Conservation (phyloP, 1,284 basidiomycete species). For the Microstroma glucosiphilum region DNA sequence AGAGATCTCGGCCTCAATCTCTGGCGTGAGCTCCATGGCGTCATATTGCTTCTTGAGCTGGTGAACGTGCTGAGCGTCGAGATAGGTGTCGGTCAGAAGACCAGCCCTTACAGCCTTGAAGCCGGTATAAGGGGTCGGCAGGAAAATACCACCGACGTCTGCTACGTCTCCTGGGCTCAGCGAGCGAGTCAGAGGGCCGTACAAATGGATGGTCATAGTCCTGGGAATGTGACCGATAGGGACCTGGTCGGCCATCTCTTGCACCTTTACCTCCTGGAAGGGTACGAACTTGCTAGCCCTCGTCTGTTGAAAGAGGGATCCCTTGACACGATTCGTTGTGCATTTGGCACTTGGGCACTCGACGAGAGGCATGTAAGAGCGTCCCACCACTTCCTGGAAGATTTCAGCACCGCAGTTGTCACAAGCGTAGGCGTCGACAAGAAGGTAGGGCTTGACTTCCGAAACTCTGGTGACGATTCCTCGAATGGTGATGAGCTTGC, state of each 20-base stretch:
- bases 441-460: conserved; percentile 93
- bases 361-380: conserved; percentile 79
- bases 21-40: conserved; percentile 72
- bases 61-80: conserved; percentile 82
- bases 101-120: conserved; percentile 86
- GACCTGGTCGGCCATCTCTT: conserved; percentile 99
- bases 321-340: conserved; percentile 76
- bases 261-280: conserved; percentile 97
- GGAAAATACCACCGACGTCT: conserved; percentile 79
- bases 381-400: conserved; percentile 93
- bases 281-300: conserved; percentile 93
- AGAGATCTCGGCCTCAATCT: conserved; percentile 67
- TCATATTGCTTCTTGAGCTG: conserved; percentile 97
- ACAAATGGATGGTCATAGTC: conserved; percentile 91
- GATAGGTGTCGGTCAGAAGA: conserved; percentile 91
- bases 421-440: conserved; percentile 97
- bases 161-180: conserved; percentile 96
- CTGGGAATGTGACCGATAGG: conserved; percentile 98
- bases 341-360: conserved; percentile 69
- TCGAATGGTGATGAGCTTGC: conserved; percentile 86
- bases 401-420: conserved; percentile 97
- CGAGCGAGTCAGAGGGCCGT: conserved; percentile 78
- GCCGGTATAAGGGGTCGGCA: conserved; percentile 82
- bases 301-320: conserved; percentile 95
- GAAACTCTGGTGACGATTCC: conserved; percentile 97